phyloP scores from a whole-genome alignment of 2,329 filamentous ascomycete species.

The Pseudocercospora cruenta region DNA sequence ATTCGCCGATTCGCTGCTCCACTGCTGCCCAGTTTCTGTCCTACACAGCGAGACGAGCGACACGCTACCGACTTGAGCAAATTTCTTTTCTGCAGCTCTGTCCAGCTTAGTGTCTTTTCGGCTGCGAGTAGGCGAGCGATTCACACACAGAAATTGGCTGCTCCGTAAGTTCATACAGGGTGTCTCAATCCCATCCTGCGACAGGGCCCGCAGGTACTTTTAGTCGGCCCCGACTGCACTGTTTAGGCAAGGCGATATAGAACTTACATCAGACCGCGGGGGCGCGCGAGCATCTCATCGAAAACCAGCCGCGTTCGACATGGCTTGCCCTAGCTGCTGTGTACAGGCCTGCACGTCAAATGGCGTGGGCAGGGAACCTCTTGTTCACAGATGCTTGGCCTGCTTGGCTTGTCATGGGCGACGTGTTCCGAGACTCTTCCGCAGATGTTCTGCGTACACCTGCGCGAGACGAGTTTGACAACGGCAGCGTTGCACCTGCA shows the following conservation, averaged over 20 bases:
- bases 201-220: neutral
- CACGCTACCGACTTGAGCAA: constrained; percentile 12
- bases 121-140: constrained; percentile 24
- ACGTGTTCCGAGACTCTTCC: constrained; percentile 13
- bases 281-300: constrained; percentile 18
- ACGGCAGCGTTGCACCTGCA: constrained; percentile 15
- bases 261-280: constrained; percentile 12
- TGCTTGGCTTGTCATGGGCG: constrained; percentile 6
- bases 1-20: neutral
- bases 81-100: constrained; percentile 12
- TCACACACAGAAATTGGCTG: constrained; percentile 16
- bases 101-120: constrained; percentile 20
- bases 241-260: constrained; percentile 9
- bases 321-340: constrained; percentile 4
- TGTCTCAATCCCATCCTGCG: constrained; percentile 9
- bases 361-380: constrained; percentile 13
- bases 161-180: constrained; percentile 10
- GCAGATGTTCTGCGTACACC: constrained; percentile 14
- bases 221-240: constrained; percentile 19
- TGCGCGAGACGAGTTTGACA: constrained; percentile 20
- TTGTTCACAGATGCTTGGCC: constrained; percentile 15
- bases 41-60: constrained; percentile 3
- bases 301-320: constrained; percentile 10
- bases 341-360: neutral
- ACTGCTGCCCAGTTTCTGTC: constrained; percentile 1